phyloP scores from a whole-genome alignment of 2,329 filamentous ascomycete species.

The Fusarium decemcellulare region DNA sequence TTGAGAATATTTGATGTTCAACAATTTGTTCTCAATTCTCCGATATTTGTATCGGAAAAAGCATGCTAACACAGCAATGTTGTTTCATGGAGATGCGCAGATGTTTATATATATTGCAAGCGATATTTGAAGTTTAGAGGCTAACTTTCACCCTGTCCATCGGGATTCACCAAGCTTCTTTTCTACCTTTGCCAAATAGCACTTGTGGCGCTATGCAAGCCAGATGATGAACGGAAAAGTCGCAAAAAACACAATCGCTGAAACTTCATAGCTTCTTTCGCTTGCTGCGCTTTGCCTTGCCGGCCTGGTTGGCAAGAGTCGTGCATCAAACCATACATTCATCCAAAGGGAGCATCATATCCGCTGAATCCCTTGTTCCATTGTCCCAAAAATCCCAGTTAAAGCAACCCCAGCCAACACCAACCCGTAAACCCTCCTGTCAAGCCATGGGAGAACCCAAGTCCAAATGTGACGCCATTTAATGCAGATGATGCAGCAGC shows the following conservation, averaged over 20 bases:
- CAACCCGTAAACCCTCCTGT: conserved; percentile 24
- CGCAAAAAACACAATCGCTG: conserved; percentile 37
- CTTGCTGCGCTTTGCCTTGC: conserved; percentile 11
- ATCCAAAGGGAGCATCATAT: conserved; percentile 34
- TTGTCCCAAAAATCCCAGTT: conserved; percentile 33
- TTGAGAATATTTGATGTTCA: background rate
- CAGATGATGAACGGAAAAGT: conserved; percentile 11
- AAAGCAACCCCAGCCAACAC: conserved; percentile 46
- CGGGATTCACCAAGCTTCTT: conserved; percentile 24
- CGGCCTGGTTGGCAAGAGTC: conserved; percentile 21
- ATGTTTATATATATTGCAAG: background rate
- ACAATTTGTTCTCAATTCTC: background rate
- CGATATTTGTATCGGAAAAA: background rate
- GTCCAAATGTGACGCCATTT: conserved; percentile 48
- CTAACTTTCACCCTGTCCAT: conserved; percentile 6
- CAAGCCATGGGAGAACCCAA: conserved; percentile 41
- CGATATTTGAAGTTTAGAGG: conserved; percentile 1
- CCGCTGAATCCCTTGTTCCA: conserved; percentile 21
- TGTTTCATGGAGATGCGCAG: background rate
- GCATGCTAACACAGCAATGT: background rate
- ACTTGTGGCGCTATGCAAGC: conserved; percentile 19
- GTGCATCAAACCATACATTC: conserved; percentile 35
- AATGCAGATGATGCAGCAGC: conserved; percentile 48
- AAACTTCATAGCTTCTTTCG: conserved; percentile 21
- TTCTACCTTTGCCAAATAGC: conserved; percentile 15